These are phyloP conservation scores for Rhynchospora tenuis DNA, from an alignment of 176 grass and related monocot genomes.

Conservation along the genomic window DNA sequence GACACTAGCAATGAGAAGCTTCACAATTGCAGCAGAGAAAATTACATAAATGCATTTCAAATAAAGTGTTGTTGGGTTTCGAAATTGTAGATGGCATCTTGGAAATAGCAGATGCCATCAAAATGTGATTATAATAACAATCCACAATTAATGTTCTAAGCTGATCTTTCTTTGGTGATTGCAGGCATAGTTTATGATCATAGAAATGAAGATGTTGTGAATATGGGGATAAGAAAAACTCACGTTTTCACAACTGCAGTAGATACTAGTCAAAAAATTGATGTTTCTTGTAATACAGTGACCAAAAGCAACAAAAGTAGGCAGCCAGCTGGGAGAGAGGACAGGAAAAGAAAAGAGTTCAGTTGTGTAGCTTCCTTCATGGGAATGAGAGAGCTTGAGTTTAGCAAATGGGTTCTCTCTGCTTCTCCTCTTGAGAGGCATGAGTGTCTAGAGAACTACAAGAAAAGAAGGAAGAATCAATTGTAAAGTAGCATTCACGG, in stretches of 20 bases:
- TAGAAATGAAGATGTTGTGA: constrained; percentile 84
- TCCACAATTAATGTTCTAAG: neutral
- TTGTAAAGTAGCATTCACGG: neutral
- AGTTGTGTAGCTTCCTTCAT: constrained; percentile 43
- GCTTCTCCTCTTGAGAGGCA: constrained; percentile 41
- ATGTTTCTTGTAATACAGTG: constrained; percentile 16
- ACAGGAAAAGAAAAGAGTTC: constrained; percentile 77
- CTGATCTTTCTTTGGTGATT: neutral
- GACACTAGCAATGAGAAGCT: neutral
- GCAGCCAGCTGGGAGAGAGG: constrained; percentile 10
- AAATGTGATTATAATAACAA: neutral
- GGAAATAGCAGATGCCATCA: neutral
- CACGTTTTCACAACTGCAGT: neutral
- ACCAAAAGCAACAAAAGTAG: constrained; percentile 14
- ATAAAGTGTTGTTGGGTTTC: neutral
- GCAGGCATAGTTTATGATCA: constrained; percentile 90
- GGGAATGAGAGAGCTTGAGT: constrained; percentile 73
- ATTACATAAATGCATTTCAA: neutral
- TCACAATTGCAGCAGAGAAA: neutral
- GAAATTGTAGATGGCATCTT: no score
- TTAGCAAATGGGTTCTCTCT: constrained; percentile 76
- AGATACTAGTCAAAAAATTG: neutral
- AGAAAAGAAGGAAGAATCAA: constrained; percentile 46
- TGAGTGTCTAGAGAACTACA: constrained; percentile 52
- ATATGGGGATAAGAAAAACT: constrained; percentile 28